Conservation (phyloP, 2,329 filamentous ascomycete genomes). For the Stachybotrys chartarum region DNA sequence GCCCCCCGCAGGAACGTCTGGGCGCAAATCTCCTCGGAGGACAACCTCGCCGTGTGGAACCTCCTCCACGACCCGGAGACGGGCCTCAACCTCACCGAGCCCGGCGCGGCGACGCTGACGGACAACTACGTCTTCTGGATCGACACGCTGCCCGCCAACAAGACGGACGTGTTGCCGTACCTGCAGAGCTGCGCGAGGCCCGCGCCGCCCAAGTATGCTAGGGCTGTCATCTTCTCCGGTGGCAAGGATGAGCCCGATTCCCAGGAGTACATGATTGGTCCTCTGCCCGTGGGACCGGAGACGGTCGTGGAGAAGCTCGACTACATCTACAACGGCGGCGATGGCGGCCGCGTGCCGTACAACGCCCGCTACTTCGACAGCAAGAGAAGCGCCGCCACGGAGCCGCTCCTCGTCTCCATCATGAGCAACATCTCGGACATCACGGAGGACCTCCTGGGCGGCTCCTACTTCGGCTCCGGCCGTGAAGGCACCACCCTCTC, state of each 20-base stretch:
- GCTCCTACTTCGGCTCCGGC: constrained; percentile 22
- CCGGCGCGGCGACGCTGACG: constrained; percentile 24
- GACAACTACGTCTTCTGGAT: constrained; percentile 41
- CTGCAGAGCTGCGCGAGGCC: constrained; percentile 25
- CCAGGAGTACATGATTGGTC: constrained; percentile 42
- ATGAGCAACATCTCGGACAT: constrained; percentile 40
- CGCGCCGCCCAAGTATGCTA: constrained; percentile 33
- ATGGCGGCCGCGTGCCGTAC: constrained; percentile 26
- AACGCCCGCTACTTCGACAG: constrained; percentile 25
- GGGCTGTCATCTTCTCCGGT: constrained; percentile 37
- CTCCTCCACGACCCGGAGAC: constrained; percentile 30
- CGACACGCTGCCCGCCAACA: constrained; percentile 41
- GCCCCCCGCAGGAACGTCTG: constrained; percentile 17
- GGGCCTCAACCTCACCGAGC: constrained; percentile 37
- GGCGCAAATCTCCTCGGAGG: constrained; percentile 30
- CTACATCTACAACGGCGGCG: constrained; percentile 36
- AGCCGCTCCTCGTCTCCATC: constrained; percentile 26
- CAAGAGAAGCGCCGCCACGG: constrained; percentile 20
- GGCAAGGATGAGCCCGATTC: constrained; percentile 32
- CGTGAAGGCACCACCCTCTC: constrained; percentile 22
- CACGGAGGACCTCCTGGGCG: constrained; percentile 28
- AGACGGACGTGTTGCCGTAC: constrained; percentile 36
- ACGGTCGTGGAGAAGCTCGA: constrained; percentile 31
- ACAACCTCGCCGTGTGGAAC: constrained; percentile 35
- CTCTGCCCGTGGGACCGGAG: constrained; percentile 31